Evolutionary conservation across 129 eudicot species (phyloP).

Genomic region (Flaveria brownii): DNA sequence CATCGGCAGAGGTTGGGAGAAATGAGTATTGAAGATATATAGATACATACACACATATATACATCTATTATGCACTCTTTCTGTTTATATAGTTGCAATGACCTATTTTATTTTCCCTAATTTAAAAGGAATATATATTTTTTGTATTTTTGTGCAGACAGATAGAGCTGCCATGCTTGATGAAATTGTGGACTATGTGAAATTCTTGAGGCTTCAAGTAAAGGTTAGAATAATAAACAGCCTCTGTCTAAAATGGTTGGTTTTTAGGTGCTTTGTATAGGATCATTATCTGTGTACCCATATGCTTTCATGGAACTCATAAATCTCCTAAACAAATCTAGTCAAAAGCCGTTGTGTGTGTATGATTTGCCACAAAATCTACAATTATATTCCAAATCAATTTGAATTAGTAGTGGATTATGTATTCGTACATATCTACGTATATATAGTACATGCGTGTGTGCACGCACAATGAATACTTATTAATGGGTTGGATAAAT

Average conservation of each 20-base stretch:
- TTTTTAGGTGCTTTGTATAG: neutral
- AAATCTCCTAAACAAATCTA: neutral
- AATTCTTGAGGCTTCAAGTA: conserved; percentile 92
- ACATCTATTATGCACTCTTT: conserved; percentile 8
- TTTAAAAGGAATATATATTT: neutral
- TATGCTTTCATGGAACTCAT: conserved; percentile 17
- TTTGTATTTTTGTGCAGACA: conserved; percentile 52
- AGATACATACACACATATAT: neutral
- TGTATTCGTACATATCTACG: conserved; percentile 3
- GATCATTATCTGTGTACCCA: conserved; percentile 5
- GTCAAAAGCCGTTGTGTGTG: conserved; percentile 12
- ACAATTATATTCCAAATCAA: neutral
- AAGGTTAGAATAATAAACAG: conserved; percentile 53
- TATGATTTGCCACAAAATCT: conserved; percentile 13
- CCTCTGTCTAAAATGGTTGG: neutral
- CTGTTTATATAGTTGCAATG: conserved; percentile 11
- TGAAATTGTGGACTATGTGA: conserved; percentile 96
- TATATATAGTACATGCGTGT: neutral
- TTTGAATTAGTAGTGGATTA: conserved; percentile 19
- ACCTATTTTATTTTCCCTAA: neutral
- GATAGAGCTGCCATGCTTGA: conserved; percentile 99
- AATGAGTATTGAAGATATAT: neutral
- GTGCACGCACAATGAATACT: neutral
- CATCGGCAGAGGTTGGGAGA: neutral
- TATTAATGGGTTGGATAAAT: conserved; percentile 11